phyloP scores from a whole-genome alignment of 73 alveolate species.

The Paraurostyla sp. region DNA sequence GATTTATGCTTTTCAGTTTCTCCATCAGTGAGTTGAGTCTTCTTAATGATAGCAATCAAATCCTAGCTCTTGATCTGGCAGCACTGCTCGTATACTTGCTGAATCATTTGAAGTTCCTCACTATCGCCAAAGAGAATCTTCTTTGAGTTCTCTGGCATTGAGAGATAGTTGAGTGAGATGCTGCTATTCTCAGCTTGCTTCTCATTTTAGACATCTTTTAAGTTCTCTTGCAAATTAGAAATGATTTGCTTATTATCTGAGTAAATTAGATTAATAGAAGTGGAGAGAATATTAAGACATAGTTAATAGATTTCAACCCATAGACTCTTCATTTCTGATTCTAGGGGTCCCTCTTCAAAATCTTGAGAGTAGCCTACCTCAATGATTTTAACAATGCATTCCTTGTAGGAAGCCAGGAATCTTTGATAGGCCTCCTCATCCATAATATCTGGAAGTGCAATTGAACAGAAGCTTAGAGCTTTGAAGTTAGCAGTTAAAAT shows the following conservation, averaged over 20 bases:
- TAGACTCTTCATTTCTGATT: slow-evolving; percentile 37
- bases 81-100: slow-evolving; percentile 29
- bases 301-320: slow-evolving; percentile 62
- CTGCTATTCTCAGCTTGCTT: slow-evolving; percentile 53
- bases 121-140: slow-evolving; percentile 34
- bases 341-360: slow-evolving; percentile 50
- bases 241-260: slow-evolving; percentile 43
- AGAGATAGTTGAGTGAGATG: slow-evolving; percentile 56
- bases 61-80: slow-evolving; percentile 36
- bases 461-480: slow-evolving; percentile 52
- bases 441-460: slow-evolving; percentile 57
- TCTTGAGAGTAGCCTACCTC: slow-evolving; percentile 65
- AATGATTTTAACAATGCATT: slow-evolving; percentile 45
- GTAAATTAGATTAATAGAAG: slow-evolving; percentile 63
- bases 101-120: slow-evolving; percentile 2
- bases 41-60: not conserved
- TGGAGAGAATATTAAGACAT: slow-evolving; percentile 55
- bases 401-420: slow-evolving; percentile 45
- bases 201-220: not conserved
- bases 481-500: slow-evolving; percentile 63
- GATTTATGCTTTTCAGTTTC: not conserved
- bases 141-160: slow-evolving; percentile 53
- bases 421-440: slow-evolving; percentile 30
- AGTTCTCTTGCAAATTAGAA: not conserved
- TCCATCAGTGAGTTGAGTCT: not conserved